Evolutionary conservation across 1,139 yeast species (phyloP).

Genomic region (Geotrichum siamense): DNA sequence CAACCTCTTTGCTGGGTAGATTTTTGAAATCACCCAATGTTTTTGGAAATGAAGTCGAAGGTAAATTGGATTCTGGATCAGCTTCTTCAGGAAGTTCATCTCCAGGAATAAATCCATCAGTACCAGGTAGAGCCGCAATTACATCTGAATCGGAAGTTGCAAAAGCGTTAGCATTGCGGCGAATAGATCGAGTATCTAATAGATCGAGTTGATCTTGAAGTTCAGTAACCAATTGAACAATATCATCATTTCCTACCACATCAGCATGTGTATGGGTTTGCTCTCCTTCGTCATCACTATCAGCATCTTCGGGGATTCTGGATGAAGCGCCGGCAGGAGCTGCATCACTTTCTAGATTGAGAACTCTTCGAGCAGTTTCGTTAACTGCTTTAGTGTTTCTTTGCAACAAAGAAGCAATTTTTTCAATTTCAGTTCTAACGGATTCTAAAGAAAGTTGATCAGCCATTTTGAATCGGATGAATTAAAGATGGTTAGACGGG

Average conservation of each 20-base stretch:
- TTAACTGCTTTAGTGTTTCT: slow-evolving; percentile 37
- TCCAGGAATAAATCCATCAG: slow-evolving; percentile 64
- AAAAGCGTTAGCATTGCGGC: slow-evolving; percentile 32
- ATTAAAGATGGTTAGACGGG: too few relatives aligned
- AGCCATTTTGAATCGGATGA: too few relatives aligned
- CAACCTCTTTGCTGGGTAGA: slow-evolving; percentile 41
- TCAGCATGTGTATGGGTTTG: slow-evolving; percentile 48
- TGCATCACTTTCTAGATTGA: slow-evolving; percentile 55
- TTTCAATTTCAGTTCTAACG: slow-evolving; percentile 25
- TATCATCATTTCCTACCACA: slow-evolving; percentile 38
- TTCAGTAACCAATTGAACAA: slow-evolving; percentile 80
- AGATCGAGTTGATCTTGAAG: slow-evolving; percentile 75
- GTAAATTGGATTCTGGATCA: slow-evolving; percentile 20
- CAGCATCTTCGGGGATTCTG: slow-evolving; percentile 3
- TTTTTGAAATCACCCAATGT: slow-evolving; percentile 49
- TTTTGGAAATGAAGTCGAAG: slow-evolving; percentile 44
- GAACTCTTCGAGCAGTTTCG: slow-evolving; percentile 70
- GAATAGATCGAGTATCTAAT: slow-evolving; percentile 35
- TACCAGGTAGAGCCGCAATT: slow-evolving; percentile 53
- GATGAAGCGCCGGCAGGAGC: slow-evolving; percentile 21
- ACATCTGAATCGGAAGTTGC: slow-evolving; percentile 37
- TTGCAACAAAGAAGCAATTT: slow-evolving; percentile 28
- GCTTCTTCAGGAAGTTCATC: slow-evolving; percentile 30
- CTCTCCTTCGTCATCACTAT: slow-evolving; percentile 31
- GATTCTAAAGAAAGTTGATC: slow-evolving; percentile 13